phyloP scores from a whole-genome alignment of 345 rosid species.

The Dovyalis caffra region DNA sequence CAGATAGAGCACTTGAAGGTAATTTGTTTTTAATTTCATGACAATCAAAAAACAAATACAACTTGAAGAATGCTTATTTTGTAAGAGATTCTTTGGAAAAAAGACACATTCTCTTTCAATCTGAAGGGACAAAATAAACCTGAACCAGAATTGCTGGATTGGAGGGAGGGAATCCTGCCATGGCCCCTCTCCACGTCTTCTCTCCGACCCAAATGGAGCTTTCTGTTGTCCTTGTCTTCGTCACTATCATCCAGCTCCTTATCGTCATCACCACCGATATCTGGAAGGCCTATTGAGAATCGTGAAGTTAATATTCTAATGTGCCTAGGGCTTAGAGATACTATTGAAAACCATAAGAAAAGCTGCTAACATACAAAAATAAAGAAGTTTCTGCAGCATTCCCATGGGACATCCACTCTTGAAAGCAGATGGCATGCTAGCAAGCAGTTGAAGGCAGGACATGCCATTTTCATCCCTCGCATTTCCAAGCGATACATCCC shows the following conservation, averaged over 20 bases:
- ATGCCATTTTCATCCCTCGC: slow-evolving; percentile 10
- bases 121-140: too few species aligned
- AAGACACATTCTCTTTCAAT: too few species aligned
- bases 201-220: background rate
- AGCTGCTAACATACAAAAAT: slow-evolving; percentile 4
- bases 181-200: background rate
- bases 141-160: background rate
- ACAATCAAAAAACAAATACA: too few species aligned
- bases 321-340: too few species aligned
- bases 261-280: background rate
- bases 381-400: background rate
- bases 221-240: too few species aligned
- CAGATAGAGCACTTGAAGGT: too few species aligned
- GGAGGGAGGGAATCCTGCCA: background rate
- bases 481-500: slow-evolving; percentile 4
- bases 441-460: slow-evolving; percentile 24
- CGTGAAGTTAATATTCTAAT: too few species aligned
- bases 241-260: too few species aligned
- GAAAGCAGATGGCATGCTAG: slow-evolving; percentile 21
- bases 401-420: slow-evolving; percentile 12
- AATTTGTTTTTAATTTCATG: too few species aligned
- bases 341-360: background rate
- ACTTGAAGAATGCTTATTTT: too few species aligned
- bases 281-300: background rate
- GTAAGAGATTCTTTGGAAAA: too few species aligned